Base-by-base conservation (phyloP, 1,139 yeast species). In the Pichia sp. region DNA sequence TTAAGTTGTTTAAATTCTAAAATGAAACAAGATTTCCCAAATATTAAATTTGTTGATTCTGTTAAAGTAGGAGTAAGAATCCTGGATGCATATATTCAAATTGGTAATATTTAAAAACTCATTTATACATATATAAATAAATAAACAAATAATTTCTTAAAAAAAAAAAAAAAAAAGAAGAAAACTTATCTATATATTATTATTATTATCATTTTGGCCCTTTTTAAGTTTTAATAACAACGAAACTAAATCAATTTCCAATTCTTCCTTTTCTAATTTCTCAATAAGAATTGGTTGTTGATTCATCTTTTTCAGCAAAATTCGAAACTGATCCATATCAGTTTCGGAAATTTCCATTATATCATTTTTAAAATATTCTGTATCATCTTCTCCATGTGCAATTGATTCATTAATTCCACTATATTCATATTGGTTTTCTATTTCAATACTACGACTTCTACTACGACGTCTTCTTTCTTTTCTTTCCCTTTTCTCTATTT, bases 1-100 rank as follows among this genome's bases (percentile, higher is more conserved):
- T 72, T 81, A 66, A 77, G 82, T 1, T 82, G 84, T 0, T 55
- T 80, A 42, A 82, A 78, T 53, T 55, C 54, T 8, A 69, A 71
- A 54, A 64, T 80, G 49, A 55, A 65, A 16, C 54, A 56, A 11
- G 60, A 61, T 22, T 73, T 71, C 50, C 75, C 75, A 0, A 60
- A 59, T 1, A 56, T 76, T 4, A 63, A 60, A 42, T 78, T 79
- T 54, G 66, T 80, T 22, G 85, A 80, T 52, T 71, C 82, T 49
- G 78, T 76, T n/a, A 73, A 73, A 51, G 62, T 73, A 24, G 84
- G 84, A 1, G 69, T 71, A 22, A 77, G 75, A 49, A 53, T 78
- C 23, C 48, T 68, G 4, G 11, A 8, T 30, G 63, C 73, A 1
- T 57, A 73, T 34, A 65, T 67, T 36, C 52, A 67, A 33, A 64